Conservation (phyloP, 352 stramenopile genomes). For the Phytophthora europaea region DNA sequence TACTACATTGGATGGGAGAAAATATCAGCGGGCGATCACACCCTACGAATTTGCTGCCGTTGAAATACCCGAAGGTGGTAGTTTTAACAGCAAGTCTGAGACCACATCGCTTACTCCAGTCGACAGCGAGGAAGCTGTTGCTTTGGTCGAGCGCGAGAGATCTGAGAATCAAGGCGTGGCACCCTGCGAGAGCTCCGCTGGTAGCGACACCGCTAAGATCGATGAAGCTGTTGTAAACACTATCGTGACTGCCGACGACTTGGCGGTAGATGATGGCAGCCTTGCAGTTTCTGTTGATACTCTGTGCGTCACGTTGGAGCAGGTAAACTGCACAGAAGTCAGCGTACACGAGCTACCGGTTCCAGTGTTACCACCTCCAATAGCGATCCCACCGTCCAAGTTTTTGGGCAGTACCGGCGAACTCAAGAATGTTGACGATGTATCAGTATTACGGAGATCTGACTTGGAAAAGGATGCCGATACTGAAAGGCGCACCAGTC, state of each 20-base stretch:
- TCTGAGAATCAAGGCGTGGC: background rate
- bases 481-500: background rate
- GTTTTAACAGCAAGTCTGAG: background rate
- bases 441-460: background rate
- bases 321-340: background rate
- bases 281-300: background rate
- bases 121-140: background rate
- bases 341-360: background rate
- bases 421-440: background rate
- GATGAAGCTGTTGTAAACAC: background rate
- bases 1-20: background rate
- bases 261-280: background rate
- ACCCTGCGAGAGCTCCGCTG: background rate
- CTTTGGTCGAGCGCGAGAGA: background rate
- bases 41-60: background rate
- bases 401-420: background rate
- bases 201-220: background rate
- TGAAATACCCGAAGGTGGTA: background rate
- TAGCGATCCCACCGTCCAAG: background rate
- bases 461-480: background rate
- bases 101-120: background rate
- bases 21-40: background rate
- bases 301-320: background rate
- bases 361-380: background rate
- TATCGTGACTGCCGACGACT: background rate